Evolutionary conservation across 805 yeast genomes (phyloP), one percentile per base, ranked within the genome.

Genomic region (Huiozyma sinensis): DNA sequence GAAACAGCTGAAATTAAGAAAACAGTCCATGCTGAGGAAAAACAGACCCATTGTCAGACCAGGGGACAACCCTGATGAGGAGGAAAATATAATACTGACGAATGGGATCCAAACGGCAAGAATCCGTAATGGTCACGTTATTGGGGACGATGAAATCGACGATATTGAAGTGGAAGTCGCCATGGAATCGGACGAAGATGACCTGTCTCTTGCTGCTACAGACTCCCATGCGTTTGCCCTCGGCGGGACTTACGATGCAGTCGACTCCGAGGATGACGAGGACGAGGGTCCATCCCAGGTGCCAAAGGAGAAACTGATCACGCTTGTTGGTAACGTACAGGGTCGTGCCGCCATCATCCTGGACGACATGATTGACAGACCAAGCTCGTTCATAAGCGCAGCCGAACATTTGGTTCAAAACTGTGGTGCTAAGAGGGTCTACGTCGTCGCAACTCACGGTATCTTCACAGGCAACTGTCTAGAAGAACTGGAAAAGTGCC

Each of bases 331-430:
- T 49, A 94, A 90, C 61, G 98, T 92, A 41, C 79, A 84, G 52
- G 83, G 79, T 54, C 85, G 85, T 64, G 84, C 95, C 6, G 97
- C 97, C 13, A 85, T 92, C 52, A 84, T 92, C 47, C 72, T 92
- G 47, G 99, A 92, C 67, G 99, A 92, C 63, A 86, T 92, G 94
- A 83, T 92, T 56, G 98, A 92, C 62, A 87, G 92, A 61, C 96
- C 96, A 38, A 81, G 82, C 50, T 79, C 95, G 7, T 90, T 89
- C 61, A 83, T 92, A 50, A 90, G 97, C 30, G 98, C 98, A 37
- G 98, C 99, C 32, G 99, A 92, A 68, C 98, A 92, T 68, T 77
- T 95, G 63, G 77, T 94, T 52, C 72, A 85, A 65, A 90, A 89
- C 65, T 92, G 99, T 69, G 98, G 98, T 46, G 98, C 99, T 48